Percentiles rank a stretch among this genome's conserved stretches.
phyloP scores from a whole-genome alignment of 176 grass and related monocot species.

The Zoysia japonica region DNA sequence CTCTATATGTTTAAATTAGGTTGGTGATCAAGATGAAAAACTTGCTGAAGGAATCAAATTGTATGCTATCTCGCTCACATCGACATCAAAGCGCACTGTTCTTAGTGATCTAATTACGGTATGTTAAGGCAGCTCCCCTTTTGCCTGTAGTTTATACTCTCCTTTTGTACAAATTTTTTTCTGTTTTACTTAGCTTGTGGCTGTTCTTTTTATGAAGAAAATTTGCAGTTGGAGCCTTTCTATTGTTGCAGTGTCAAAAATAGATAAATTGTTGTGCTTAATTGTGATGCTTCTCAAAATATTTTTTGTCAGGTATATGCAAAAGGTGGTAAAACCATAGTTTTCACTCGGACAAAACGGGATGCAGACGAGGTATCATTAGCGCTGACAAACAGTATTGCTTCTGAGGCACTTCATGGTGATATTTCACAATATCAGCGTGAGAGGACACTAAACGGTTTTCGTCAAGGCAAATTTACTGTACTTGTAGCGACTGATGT shows the following conservation, averaged over 20 bases:
- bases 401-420: slow-evolving; percentile 94
- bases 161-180: background rate
- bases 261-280: background rate
- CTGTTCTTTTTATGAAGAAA: background rate
- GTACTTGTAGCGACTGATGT: slow-evolving; percentile 98
- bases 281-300: slow-evolving; percentile 12
- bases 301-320: slow-evolving; percentile 73
- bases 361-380: slow-evolving; percentile 96
- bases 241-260: background rate
- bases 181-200: background rate
- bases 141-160: background rate
- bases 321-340: slow-evolving; percentile 98
- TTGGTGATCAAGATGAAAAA: slow-evolving; percentile 91
- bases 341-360: slow-evolving; percentile 89
- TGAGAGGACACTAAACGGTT: slow-evolving; percentile 94
- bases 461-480: slow-evolving; percentile 96
- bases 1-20: slow-evolving; percentile 54
- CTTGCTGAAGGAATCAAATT: slow-evolving; percentile 98
- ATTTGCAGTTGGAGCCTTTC: background rate
- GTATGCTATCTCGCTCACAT: slow-evolving; percentile 71
- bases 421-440: slow-evolving; percentile 99
- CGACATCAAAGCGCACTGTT: slow-evolving; percentile 87
- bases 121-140: slow-evolving; percentile 38
- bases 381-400: slow-evolving; percentile 82
- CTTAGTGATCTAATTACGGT: slow-evolving; percentile 94